A percentile compares a stretch with the other conserved stretches of the same genome.
Conservation (phyloP, 2,329 filamentous ascomycete species). For the Colletotrichum lupini region DNA sequence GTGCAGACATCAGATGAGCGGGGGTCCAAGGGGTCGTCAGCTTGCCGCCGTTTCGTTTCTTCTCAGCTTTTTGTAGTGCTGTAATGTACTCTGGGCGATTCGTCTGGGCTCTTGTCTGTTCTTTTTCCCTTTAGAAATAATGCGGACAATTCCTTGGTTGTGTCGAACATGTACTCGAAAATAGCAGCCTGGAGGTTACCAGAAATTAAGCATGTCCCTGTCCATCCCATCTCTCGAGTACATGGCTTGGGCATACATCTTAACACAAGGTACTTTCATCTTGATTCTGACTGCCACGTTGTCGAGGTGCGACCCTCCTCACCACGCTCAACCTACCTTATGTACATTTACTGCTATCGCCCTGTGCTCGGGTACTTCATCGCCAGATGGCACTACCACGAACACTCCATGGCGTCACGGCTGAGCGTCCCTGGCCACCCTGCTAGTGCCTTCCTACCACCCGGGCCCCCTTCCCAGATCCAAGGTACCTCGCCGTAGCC, state of each 20-base stretch:
- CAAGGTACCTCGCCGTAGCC: background rate
- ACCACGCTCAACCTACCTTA: background rate
- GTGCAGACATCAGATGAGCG: background rate
- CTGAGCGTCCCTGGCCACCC: constrained; percentile 27
- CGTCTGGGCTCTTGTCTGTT: constrained; percentile 2
- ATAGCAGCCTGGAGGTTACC: background rate
- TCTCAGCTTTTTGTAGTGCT: background rate
- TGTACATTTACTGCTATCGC: background rate
- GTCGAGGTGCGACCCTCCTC: background rate
- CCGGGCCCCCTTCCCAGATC: constrained; percentile 2
- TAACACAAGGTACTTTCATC: background rate
- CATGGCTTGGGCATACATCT: background rate
- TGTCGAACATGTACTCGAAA: constrained; percentile 11
- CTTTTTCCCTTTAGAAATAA: background rate
- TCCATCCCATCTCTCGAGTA: constrained; percentile 16
- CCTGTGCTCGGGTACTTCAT: constrained; percentile 17
- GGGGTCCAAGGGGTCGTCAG: constrained; percentile 10
- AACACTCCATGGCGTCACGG: constrained; percentile 29
- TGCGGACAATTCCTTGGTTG: constrained; percentile 4
- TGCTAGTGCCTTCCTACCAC: constrained; percentile 22
- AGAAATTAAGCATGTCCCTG: constrained; percentile 9
- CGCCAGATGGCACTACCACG: background rate
- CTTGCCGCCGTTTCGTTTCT: constrained; percentile 28
- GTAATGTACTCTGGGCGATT: background rate
- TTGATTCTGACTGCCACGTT: constrained; percentile 9